These are phyloP conservation scores for Tricharina praecox DNA, from an alignment of 495 filamentous ascomycete species.

Conservation along the genomic window DNA sequence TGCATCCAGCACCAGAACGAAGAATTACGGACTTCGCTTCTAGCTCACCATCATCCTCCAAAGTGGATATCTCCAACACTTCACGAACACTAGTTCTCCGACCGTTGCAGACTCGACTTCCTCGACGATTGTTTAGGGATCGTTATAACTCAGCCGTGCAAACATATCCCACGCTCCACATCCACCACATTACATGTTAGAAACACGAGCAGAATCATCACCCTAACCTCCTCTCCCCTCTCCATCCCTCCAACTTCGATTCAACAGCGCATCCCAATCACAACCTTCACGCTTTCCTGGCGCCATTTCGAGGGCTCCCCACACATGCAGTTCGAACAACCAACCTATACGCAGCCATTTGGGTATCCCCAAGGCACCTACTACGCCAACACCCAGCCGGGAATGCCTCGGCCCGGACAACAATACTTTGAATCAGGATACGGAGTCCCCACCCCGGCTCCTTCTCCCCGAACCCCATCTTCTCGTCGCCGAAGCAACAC, in stretches of 20 bases:
- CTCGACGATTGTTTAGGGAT: neutral
- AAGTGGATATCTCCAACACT: neutral
- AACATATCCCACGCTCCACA: neutral
- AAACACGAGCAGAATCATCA: constrained; percentile 18
- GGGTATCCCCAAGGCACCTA: constrained; percentile 22
- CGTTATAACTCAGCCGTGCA: neutral
- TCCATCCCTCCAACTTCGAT: no score
- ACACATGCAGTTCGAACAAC: constrained; percentile 25
- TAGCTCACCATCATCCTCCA: neutral
- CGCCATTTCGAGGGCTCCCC: neutral
- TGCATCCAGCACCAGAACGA: neutral
- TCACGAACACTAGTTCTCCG: constrained; percentile 2
- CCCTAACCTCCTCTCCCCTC: constrained; percentile 12
- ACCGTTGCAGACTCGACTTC: constrained; percentile 1
- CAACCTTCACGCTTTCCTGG: neutral
- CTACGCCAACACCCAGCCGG: constrained; percentile 19
- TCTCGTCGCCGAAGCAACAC: constrained; percentile 19
- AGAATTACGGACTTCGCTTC: neutral
- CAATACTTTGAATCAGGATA: constrained; percentile 20
- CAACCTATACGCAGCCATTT: constrained; percentile 20
- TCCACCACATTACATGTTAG: constrained; percentile 24
- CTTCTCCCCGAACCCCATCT: constrained; percentile 25
- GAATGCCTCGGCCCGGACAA: constrained; percentile 19
- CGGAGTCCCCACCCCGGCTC: constrained; percentile 24
- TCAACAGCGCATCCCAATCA: constrained; percentile 15